These are phyloP conservation scores for Penicillium palitans DNA, from an alignment of 2,329 filamentous ascomycete genomes.

Conservation along the genomic window DNA sequence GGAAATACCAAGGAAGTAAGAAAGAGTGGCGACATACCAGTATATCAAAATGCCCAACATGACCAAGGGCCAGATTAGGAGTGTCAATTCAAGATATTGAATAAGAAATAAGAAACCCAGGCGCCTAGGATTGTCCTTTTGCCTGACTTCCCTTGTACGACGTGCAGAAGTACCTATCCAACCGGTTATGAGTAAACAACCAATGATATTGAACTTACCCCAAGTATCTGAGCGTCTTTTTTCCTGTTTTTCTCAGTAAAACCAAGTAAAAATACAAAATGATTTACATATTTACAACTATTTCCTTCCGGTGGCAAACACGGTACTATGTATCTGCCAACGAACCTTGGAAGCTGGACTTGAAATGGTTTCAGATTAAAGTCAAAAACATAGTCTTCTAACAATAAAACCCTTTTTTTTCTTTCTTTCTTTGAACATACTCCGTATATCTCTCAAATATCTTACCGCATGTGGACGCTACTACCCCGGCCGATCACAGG, in stretches of 20 bases:
- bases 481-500: constrained; percentile 6
- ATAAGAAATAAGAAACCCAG: neutral
- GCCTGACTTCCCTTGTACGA: constrained; percentile 20
- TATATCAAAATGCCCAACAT: neutral
- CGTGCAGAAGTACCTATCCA: constrained; percentile 15
- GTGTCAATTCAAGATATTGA: neutral
- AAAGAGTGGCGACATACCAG: neutral
- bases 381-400: constrained; percentile 1
- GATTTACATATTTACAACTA: no score
- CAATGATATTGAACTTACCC: constrained; percentile 1
- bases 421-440: no score
- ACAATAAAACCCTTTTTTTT: neutral
- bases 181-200: neutral
- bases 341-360: neutral
- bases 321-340: neutral
- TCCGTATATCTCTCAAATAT: neutral
- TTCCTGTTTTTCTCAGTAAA: no score
- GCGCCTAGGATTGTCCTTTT: constrained; percentile 12
- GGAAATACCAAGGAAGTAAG: neutral
- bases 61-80: neutral
- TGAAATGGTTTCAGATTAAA: constrained; percentile 6
- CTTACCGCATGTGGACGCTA: neutral
- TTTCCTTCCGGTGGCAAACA: neutral
- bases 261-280: no score
- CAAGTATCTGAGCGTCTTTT: neutral